phyloP scores from a whole-genome alignment of 2,329 filamentous ascomycete species.

The Xylaria multiplex region DNA sequence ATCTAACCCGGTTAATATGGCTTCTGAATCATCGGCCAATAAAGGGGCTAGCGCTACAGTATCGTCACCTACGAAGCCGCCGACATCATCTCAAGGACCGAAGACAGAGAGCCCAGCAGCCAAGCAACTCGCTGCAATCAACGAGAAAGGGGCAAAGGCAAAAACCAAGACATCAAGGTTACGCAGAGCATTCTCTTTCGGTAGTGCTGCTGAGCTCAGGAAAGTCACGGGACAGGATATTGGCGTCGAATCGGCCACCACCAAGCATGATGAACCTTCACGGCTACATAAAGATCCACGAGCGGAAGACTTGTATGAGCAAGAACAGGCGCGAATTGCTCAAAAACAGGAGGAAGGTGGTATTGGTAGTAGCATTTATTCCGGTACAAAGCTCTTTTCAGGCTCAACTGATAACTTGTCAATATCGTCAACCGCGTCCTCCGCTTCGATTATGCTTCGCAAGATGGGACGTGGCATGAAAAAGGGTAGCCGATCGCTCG shows the following conservation, averaged over 20 bases:
- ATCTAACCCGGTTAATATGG: slow-evolving; percentile 75
- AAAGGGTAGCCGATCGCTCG: slow-evolving; percentile 88
- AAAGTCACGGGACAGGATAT: slow-evolving; percentile 74
- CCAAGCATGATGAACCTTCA: slow-evolving; percentile 54
- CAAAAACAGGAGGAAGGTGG: slow-evolving; percentile 92
- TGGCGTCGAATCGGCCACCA: slow-evolving; percentile 44
- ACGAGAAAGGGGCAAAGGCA: slow-evolving; percentile 78
- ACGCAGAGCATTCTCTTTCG: slow-evolving; percentile 93
- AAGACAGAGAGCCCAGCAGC: slow-evolving; percentile 75
- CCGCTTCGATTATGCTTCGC: slow-evolving; percentile 90
- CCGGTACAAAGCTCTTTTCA: slow-evolving; percentile 83
- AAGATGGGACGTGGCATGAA: slow-evolving; percentile 99
- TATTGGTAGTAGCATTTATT: slow-evolving; percentile 93
- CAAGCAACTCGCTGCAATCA: slow-evolving; percentile 86
- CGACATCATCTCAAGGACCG: slow-evolving; percentile 45
- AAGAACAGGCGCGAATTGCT: slow-evolving; percentile 90
- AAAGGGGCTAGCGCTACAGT: slow-evolving; percentile 51
- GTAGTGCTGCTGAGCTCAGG: slow-evolving; percentile 89
- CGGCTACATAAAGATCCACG: slow-evolving; percentile 74
- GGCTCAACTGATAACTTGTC: slow-evolving; percentile 95
- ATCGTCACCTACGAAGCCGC: slow-evolving; percentile 48
- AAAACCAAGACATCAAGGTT: slow-evolving; percentile 89
- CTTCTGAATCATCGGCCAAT: slow-evolving; percentile 60
- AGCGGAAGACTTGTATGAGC: slow-evolving; percentile 75
- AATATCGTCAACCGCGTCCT: slow-evolving; percentile 88